Base-by-base conservation (phyloP, 192 early-diverging fungal species). In the Mortierella claussenii region DNA sequence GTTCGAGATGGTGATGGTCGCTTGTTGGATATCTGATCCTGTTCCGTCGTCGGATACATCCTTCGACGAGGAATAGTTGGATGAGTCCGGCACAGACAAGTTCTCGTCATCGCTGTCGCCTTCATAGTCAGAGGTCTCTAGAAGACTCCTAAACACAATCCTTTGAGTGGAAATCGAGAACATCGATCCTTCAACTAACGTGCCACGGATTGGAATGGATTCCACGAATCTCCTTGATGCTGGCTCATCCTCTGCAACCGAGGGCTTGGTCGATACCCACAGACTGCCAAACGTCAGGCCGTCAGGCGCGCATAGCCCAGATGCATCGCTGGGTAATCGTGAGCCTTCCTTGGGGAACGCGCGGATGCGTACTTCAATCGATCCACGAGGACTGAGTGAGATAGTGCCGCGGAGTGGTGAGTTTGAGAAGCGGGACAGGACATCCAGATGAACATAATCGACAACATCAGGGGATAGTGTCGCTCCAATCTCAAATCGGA, bases 351-450 rank as follows among this genome's bases (percentile, higher is more conserved):
- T 86, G 0, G 91, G 86, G 68, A 83, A 87, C 3, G 87, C 89
- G 17, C 90, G 82, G 23, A 88, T 69, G 48, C 87, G 78, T 11
- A 95, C 85, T 62, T 95, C 94, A 10, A 93, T 87, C 36, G 80
- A 81, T 1, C 88, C 89, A 42, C 85, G 79, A 4, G 92, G 83
- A 17, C 83, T 83, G 51, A 95, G 75, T 0, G 92, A 79, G 17
- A 94, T 81, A 8, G 81, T 82, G 9, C 91, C 90, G 4, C 82
- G 83, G 28, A 94, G 80, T 5, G 92, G 91, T 2, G 94, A 92
- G 78, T 93, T 96, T 4, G 92, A 90, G 56, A 90, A 92, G 11
- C 94, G 80, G 5, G 92, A 95, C 0, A 96, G 60, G 6, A 94
- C 83, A 44, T 95, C 92, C 10, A 94, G 51, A 44, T 83, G 81